Evolutionary conservation across 331 rosid genomes (phyloP).

Genomic region (Erythrophleum ivorense): DNA sequence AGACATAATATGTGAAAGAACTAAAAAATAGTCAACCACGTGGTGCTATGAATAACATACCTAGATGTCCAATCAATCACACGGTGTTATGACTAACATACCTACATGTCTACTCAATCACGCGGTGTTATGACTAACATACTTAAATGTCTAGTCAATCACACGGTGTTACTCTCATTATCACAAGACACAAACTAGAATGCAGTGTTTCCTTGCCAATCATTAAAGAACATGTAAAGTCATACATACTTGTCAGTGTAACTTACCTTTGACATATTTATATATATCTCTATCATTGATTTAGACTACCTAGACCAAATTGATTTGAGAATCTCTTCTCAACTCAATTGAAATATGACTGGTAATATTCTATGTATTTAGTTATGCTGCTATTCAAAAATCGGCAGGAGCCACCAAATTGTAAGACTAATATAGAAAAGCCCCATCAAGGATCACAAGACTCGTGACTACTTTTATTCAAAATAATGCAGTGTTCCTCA

Average conservation of each 20-base stretch:
- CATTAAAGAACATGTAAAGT: not conserved
- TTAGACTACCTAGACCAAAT: not conserved
- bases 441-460: not conserved
- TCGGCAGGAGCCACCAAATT: not conserved
- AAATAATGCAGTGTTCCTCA: not conserved
- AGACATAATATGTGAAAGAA: no score
- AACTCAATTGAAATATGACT: not conserved
- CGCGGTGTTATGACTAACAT: no score
- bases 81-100: no score
- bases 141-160: not conserved
- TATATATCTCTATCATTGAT: no score
- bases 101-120: not conserved
- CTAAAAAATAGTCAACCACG: not conserved
- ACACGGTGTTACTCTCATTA: not conserved
- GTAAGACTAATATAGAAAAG: not conserved
- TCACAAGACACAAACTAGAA: not conserved
- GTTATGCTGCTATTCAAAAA: not conserved
- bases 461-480: not conserved
- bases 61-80: not conserved
- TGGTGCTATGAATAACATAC: not conserved
- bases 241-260: not conserved
- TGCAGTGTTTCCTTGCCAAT: not conserved
- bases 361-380: not conserved
- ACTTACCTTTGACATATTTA: not conserved
- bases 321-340: not conserved